phyloP scores from a whole-genome alignment of 352 stramenopile species.

The Plasmopara viticola region DNA sequence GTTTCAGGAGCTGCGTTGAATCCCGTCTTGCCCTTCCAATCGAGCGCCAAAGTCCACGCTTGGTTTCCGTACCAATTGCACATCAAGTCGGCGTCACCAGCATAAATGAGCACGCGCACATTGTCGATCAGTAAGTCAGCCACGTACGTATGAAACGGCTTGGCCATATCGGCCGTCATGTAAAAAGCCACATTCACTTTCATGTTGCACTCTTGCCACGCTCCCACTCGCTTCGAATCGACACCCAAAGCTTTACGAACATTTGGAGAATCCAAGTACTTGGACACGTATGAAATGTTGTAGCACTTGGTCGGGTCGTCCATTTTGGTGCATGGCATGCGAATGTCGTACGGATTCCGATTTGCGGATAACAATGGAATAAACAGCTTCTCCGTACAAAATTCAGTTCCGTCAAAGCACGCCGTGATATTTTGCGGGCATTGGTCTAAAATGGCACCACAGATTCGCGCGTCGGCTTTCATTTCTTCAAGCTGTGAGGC shows the following conservation, averaged over 20 bases:
- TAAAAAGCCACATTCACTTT: no score
- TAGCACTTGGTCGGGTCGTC: conserved; percentile 1
- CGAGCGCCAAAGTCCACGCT: conserved; percentile 89
- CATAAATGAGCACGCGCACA: conserved; percentile 79
- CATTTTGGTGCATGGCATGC: conserved; percentile 6
- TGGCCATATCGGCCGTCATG: no score
- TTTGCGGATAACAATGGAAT: background rate
- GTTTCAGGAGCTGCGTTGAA: conserved; percentile 68
- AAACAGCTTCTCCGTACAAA: background rate
- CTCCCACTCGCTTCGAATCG: no score
- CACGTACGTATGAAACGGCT: no score
- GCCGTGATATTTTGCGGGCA: background rate
- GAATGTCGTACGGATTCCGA: background rate
- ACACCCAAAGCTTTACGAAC: no score
- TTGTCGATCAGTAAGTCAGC: conserved; percentile 51
- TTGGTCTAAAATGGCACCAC: background rate
- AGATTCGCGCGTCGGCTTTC: background rate
- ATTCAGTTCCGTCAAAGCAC: background rate
- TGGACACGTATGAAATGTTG: conserved; percentile 4
- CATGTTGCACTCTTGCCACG: no score
- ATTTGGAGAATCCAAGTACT: no score
- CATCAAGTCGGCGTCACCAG: conserved; percentile 76
- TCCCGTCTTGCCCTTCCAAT: conserved; percentile 86
- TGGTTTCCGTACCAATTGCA: conserved; percentile 96
- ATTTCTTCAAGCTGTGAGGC: background rate